Evolutionary conservation across 768 basidiomycete species (phyloP), one percentile per base, ranked within the genome.

Genomic region (Macrolepiota fuliginosa): DNA sequence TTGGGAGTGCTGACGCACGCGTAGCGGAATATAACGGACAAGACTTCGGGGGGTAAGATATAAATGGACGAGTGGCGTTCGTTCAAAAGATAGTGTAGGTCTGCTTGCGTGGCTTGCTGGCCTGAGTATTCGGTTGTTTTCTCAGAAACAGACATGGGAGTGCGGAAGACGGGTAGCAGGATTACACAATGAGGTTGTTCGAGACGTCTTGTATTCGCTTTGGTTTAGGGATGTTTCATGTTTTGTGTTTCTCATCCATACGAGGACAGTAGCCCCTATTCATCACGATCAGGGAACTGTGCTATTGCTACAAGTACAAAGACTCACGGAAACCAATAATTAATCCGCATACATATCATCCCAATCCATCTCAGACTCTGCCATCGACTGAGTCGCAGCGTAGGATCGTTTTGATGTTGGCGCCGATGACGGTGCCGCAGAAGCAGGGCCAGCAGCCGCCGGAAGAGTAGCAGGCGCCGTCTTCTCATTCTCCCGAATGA

Each of bases 291-390:
- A 17, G 36, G 35, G 11, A 35, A 37, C 10, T 24, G 11, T 24
- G 22, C 10, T 54, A 45, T 55, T 64, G 22, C 47, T 49, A 15
- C 47, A 24, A 32, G 58, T 53, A 40, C 29, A 35, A 54, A 36
- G 49, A 54, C 37, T 63, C 29, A 55, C 35, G 36, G 52, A 29
- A 56, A 24, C 45, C 54, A 56, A 63, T 60, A 52, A 47, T 52
- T 59, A 63, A 63, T 70, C 82, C 50, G 80, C 71, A 71, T 90
- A 90, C 81, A 89, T 84, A 54, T 89, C 85, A 50, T 88, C 87
- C 80, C 79, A 83, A 22, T 83, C 60, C 86, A 54, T 84, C 81
- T 25, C 60, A 19, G 60, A 61, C 46, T 61, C 60, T 37, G 60
- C 46, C 36, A 55, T 9, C 11, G 53, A 61, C 54, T 49, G 53